Evolutionary conservation across 148 eudicot species (phyloP), one percentile per base, ranked within the genome.

Genomic region (Dysphania ambrosioides): DNA sequence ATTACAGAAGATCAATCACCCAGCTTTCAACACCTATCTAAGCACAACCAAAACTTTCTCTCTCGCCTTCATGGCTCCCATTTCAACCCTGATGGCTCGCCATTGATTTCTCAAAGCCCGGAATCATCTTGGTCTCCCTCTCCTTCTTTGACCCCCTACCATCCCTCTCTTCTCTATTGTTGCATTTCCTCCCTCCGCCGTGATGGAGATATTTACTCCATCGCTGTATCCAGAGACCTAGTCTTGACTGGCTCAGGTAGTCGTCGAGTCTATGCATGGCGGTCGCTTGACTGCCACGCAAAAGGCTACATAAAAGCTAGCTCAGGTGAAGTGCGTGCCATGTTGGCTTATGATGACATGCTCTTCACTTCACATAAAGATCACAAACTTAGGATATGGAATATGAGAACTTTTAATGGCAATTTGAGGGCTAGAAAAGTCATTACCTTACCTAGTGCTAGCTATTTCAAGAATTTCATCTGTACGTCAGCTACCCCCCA

Each of bases 181-280:
- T 89, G 93, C 86, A 58, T 87, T 5, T 87, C 89, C 66, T 85
- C 93, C 9, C 84, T 89, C 38, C 93, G 79, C 27, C 76, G 55
- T 67, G 88, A 85, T 55, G 88, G 89, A 11, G 84, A 72, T 74
- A 82, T 89, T 56, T 80, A 81, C 68, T 82, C 93, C 30, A 76
- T 87, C 27, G 75, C 84, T 35, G 57, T 8, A 65, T 81, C 69
- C 19, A 79, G 55, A 75, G 79, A 71, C 40, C 64, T 83, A 0
- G 79, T 87, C 40, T 76, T 82, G 59, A 87, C 93, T 4, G 87
- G 88, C 58, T 87, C 93, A 0, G 82, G 80, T 29, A 86, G 88
- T 26, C 64, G 82, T 62, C 77, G 89, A 49, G 82, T 89, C 67
- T 82, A 81, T 36, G 89, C 85, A 41, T 89, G 91, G 89, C 71